Base-by-base conservation (phyloP, 306 rosid species). In the Castanospermum australe region DNA sequence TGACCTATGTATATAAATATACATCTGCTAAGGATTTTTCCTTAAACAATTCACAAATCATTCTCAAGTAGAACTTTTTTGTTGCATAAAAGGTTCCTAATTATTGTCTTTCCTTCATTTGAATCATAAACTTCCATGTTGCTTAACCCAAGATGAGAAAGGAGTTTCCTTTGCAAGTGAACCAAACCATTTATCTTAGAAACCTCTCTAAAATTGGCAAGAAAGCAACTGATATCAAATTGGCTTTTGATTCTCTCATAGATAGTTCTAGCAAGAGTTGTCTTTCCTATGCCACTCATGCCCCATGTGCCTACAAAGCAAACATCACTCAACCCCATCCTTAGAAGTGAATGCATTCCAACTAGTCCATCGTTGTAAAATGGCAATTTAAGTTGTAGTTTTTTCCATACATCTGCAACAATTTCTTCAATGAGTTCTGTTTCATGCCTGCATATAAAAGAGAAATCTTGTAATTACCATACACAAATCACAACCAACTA, bases 341-440 rank as follows among this genome's bases (percentile, higher is more conserved):
- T 17, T 4, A 78, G 3, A 4, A 39, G 18, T 57, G 38, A 52
- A 4, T 17, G 18, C 14, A 76, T 64, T 35, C 73, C 73, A 64
- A 65, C 38, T 48, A 76, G 22, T 14, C 54, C 67, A 15, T 39
- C 78, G 6, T 56, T 25, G 54, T 39, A 57, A 57, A 25, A 73
- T 21, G 41, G 42, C 54, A 73, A 39, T 41, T 57, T 73, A 5
- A 42, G 78, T 8, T 48, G 24, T 14, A 73, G 39, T 12, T 9
- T 57, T 56, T 32, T 73, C 78, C 78, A 73, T 39, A 73, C 54
- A 14, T 54, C 55, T 73, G 55, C 78, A 38, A 73, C 77, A 36
- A 72, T 56, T 25, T 39, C 47, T 21, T 73, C 39, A 22, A 73
- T 56, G 41, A 73, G 67, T 52, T 56, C 28, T 73, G 42, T 32